A percentile compares a stretch with the other conserved stretches of the same genome.
phyloP scores from a whole-genome alignment of 2,329 filamentous ascomycete species.

The Cordyceps cicadae region DNA sequence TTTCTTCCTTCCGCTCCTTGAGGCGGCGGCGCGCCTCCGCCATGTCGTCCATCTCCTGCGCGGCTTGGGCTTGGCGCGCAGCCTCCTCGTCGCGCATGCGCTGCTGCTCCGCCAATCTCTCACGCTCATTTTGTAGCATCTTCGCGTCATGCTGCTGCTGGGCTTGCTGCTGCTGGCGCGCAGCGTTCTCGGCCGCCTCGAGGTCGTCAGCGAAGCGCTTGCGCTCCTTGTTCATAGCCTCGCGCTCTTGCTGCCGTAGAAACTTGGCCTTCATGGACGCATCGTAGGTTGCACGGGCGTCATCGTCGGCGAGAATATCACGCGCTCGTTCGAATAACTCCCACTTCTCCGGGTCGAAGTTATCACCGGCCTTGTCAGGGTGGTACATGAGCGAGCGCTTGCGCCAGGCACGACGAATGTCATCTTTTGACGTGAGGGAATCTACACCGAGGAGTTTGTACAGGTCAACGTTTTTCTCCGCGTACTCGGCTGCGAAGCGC shows the following conservation, averaged over 20 bases:
- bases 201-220: constrained; percentile 79
- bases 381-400: constrained; percentile 84
- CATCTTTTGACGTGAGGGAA: constrained; percentile 55
- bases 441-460: constrained; percentile 67
- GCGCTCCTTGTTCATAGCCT: constrained; percentile 64
- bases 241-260: constrained; percentile 61
- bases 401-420: constrained; percentile 76
- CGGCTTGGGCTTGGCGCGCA: constrained; percentile 26
- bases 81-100: constrained; percentile 31
- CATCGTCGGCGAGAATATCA: constrained; percentile 67
- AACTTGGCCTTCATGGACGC: constrained; percentile 62
- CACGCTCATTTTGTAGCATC: constrained; percentile 29
- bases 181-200: constrained; percentile 64
- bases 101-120: constrained; percentile 28
- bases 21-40: constrained; percentile 29
- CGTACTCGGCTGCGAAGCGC: constrained; percentile 49
- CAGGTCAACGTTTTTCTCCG: constrained; percentile 59
- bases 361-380: constrained; percentile 76
- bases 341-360: constrained; percentile 73
- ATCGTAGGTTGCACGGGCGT: constrained; percentile 70
- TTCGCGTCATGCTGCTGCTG: constrained; percentile 29
- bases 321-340: constrained; percentile 79
- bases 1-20: constrained; percentile 34
- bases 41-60: constrained; percentile 31
- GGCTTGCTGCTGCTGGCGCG: constrained; percentile 49